Conservation (phyloP, 805 yeast species). For the Candida maltosa region DNA sequence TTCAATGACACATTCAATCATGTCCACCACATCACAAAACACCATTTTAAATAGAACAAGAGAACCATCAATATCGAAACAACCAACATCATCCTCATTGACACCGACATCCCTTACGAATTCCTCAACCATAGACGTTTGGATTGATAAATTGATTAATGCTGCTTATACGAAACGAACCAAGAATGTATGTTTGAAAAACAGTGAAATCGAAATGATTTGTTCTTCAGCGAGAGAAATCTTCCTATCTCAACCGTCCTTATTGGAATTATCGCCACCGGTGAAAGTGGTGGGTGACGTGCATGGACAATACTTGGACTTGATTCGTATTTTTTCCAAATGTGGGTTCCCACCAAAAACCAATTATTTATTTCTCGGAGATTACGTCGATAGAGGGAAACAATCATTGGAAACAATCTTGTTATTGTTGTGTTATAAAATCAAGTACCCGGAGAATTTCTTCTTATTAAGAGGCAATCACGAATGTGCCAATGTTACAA, state of each 20-base stretch:
- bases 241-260: slow-evolving; percentile 84
- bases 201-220: slow-evolving; percentile 81
- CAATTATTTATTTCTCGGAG: slow-evolving; percentile 90
- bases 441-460: slow-evolving; percentile 95
- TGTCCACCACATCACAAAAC: slow-evolving; percentile 4
- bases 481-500: slow-evolving; percentile 94
- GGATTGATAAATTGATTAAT: slow-evolving; percentile 86
- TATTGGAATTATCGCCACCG: slow-evolving; percentile 82
- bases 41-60: slow-evolving; percentile 1
- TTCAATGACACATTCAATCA: slow-evolving; percentile 14
- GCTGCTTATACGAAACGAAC: slow-evolving; percentile 95
- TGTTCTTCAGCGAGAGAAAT: slow-evolving; percentile 88
- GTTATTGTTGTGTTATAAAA: slow-evolving; percentile 84
- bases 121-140: slow-evolving; percentile 67
- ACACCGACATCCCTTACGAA: slow-evolving; percentile 2
- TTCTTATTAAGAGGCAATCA: slow-evolving; percentile 92
- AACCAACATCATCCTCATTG: slow-evolving; percentile 8
- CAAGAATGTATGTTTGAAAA: slow-evolving; percentile 82
- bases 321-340: slow-evolving; percentile 85
- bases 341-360: slow-evolving; percentile 97
- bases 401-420: slow-evolving; percentile 92
- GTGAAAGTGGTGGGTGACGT: slow-evolving; percentile 91
- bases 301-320: slow-evolving; percentile 93
- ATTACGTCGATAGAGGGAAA: slow-evolving; percentile 96
- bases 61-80: slow-evolving; percentile 11